Evolutionary conservation across 768 basidiomycete genomes (phyloP).

Genomic region (Boletus tylopilopsis): DNA sequence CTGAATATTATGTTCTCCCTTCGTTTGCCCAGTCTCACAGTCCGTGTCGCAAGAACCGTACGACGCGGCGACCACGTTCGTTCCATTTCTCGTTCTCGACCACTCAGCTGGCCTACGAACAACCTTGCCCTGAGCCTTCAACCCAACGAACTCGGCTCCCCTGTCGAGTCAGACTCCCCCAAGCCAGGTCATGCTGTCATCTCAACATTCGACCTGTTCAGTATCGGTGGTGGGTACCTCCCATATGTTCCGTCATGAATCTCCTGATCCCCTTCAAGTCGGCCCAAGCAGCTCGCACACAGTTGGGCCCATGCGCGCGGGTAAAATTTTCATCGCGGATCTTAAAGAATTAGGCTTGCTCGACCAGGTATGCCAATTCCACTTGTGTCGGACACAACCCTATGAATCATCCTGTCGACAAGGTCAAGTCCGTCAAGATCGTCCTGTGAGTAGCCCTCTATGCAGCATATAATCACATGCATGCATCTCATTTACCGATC

Average conservation of each 20-base stretch:
- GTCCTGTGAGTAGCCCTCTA: constrained; percentile 52
- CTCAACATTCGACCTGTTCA: constrained; percentile 90
- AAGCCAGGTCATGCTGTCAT: constrained; percentile 84
- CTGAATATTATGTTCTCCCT: constrained; percentile 13
- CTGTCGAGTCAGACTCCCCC: constrained; percentile 13
- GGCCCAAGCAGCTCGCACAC: constrained; percentile 65
- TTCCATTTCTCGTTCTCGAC: constrained; percentile 12
- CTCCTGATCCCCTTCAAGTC: constrained; percentile 40
- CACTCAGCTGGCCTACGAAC: constrained; percentile 3
- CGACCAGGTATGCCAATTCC: constrained; percentile 48
- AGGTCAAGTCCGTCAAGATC: constrained; percentile 82
- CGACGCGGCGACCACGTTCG: constrained; percentile 9
- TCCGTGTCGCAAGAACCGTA: neutral
- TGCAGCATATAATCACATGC: neutral
- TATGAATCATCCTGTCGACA: constrained; percentile 1
- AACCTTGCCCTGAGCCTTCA: neutral
- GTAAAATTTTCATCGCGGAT: constrained; percentile 81
- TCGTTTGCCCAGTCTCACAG: neutral
- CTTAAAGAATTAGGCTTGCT: constrained; percentile 64
- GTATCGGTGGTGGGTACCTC: constrained; percentile 69
- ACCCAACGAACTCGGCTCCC: constrained; percentile 1
- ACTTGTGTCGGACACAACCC: neutral
- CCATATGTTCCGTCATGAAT: neutral
- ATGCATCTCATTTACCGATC: no score
- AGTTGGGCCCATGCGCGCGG: constrained; percentile 87